Base-by-base conservation (phyloP, 257 asterid species). In the Nicotiana knightiana region DNA sequence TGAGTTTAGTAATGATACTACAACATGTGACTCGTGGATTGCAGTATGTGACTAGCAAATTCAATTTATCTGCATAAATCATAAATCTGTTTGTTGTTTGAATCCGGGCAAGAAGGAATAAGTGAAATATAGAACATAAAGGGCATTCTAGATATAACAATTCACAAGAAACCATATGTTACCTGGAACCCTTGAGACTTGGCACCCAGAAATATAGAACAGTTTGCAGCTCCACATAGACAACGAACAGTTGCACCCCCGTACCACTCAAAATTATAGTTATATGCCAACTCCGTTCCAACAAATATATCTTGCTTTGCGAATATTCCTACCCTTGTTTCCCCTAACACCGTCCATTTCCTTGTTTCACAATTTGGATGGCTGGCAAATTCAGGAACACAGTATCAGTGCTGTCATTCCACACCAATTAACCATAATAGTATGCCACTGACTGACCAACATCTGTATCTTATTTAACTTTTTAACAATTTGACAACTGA, bases 141-240 rank as follows among this genome's bases (percentile, higher is more conserved):
- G 7, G 18, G 18, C 16, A 24, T 43, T 39, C 77, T 18, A 32
- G 39, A 48, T 64, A 80, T 8, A 21, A 33, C 37, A 13, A 61
- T 64, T 62, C 55, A 76, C 57, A 48, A 48, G 62, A 73, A 73
- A 73, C 21, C 26, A 53, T 48, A 73, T 67, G 81, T 80, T 81
- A 96, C 99, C 97, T 91, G 97, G 89, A 96, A 96, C 84, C 97
- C 97, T 68, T 93, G 97, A 87, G 99, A 96, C 87, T 92, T 94
- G 85, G 97, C 98, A 80, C 98, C 98, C 80, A 96, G 98, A 89
- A 93, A 96, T 81, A 91, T 81, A 63, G 97, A 94, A 87, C 99
- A 96, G 84, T 91, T 92, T 67, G 93, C 88, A 43, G 99, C 97
- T 80, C 98, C 95, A 84, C 99, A 96, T 13, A 96, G 89, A 88